phyloP scores from a whole-genome alignment of 2,329 filamentous ascomycete genomes.

The Thelonectria blattea region DNA sequence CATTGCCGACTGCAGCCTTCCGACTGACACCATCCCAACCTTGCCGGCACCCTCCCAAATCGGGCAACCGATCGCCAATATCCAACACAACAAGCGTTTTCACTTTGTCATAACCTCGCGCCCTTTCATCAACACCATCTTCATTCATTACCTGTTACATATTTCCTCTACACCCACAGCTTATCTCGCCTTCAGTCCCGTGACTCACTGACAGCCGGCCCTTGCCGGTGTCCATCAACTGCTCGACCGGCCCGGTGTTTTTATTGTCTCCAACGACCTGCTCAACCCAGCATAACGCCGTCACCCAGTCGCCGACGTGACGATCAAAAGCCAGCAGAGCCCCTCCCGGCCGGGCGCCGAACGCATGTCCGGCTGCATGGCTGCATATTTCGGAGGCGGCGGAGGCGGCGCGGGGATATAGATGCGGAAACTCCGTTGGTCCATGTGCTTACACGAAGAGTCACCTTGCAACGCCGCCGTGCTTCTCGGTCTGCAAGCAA shows the following conservation, averaged over 20 bases:
- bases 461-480: not conserved
- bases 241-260: conserved; percentile 15
- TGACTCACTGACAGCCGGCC: conserved; percentile 4
- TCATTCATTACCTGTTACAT: not conserved
- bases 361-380: not conserved
- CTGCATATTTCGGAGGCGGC: conserved; percentile 8
- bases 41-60: not conserved
- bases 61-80: not conserved
- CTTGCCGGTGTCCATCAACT: conserved; percentile 1
- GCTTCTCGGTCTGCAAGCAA: not conserved
- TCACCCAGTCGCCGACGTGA: conserved; percentile 7
- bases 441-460: not conserved
- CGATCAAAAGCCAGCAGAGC: not conserved
- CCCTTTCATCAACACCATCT: not conserved
- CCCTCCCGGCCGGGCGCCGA: conserved; percentile 5
- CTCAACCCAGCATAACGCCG: conserved; percentile 1
- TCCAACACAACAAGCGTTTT: not conserved
- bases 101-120: not conserved
- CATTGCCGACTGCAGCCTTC: not conserved
- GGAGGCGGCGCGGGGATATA: not conserved
- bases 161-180: not conserved
- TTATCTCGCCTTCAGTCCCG: not conserved
- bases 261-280: not conserved
- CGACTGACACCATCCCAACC: not conserved
- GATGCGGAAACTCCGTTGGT: conserved; percentile 11